Evolutionary conservation across 139 green algal genomes (phyloP).

Genomic region (Edaphochlamys debaryana): DNA sequence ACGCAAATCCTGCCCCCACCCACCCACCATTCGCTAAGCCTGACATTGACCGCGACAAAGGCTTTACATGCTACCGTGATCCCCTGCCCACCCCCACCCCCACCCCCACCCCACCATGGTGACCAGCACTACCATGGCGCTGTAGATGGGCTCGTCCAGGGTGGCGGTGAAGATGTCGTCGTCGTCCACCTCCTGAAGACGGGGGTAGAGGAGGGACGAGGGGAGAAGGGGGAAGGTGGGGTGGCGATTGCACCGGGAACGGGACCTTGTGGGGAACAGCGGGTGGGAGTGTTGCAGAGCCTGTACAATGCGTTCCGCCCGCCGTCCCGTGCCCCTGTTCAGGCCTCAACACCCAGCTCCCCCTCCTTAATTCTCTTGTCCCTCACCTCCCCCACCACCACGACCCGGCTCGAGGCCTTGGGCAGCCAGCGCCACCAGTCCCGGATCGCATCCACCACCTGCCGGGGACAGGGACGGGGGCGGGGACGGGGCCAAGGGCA

Average conservation of each 20-base stretch:
- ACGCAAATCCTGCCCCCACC: too few relatives aligned
- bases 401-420: background rate
- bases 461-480: background rate
- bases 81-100: too few relatives aligned
- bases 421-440: conserved; percentile 39
- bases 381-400: background rate
- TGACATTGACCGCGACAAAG: too few relatives aligned
- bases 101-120: conserved; percentile 48
- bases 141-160: conserved; percentile 37
- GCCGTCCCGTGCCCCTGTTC: too few relatives aligned
- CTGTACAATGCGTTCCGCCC: too few relatives aligned
- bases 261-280: too few relatives aligned
- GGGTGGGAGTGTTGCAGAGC: too few relatives aligned
- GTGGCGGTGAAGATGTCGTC: conserved; percentile 3
- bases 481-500: too few relatives aligned
- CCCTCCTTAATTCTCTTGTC: background rate
- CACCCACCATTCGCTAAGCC: too few relatives aligned
- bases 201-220: too few relatives aligned
- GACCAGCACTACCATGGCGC: conserved; percentile 48
- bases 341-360: background rate
- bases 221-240: background rate
- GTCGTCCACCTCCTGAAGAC: background rate
- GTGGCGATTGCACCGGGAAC: too few relatives aligned
- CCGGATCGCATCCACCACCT: conserved; percentile 11
- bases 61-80: too few relatives aligned